A percentile compares a stretch with the other conserved stretches of the same genome.
Evolutionary conservation across 306 rosid species (phyloP).

Genomic region (Sophora flavescens): DNA sequence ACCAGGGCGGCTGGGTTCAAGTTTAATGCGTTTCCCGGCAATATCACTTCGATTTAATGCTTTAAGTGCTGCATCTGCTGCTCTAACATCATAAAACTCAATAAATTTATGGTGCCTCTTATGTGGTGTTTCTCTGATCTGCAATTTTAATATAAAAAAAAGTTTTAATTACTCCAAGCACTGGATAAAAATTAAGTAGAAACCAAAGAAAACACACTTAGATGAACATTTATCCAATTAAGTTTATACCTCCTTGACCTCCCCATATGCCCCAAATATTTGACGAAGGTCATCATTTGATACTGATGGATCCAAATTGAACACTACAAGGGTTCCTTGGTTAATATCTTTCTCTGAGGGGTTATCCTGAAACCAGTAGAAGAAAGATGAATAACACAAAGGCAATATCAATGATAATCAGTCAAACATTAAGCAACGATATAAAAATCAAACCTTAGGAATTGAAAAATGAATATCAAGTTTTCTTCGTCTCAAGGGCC

Average conservation of each 20-base stretch:
- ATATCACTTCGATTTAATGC: conserved; percentile 93
- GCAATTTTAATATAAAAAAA: conserved; percentile 47
- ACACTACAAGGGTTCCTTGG: conserved; percentile 97
- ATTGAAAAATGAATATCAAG: conserved; percentile 98
- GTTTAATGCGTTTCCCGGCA: conserved; percentile 95
- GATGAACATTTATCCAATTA: conserved; percentile 18
- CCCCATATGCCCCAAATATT: conserved; percentile 93
- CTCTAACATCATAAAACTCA: conserved; percentile 92
- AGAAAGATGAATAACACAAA: conserved; percentile 38
- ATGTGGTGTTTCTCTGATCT: conserved; percentile 97
- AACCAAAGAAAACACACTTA: conserved; percentile 16
- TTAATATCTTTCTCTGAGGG: conserved; percentile 95
- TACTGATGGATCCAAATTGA: conserved; percentile 93
- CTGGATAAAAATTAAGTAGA: conserved; percentile 26
- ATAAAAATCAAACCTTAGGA: conserved; percentile 75
- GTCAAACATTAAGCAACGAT: conserved; percentile 16
- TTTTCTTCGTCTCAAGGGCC: conserved; percentile 90
- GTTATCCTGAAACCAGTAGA: conserved; percentile 72
- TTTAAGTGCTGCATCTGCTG: conserved; percentile 88
- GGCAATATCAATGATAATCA: conserved; percentile 14
- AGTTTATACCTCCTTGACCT: conserved; percentile 84
- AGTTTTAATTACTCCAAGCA: conserved; percentile 30
- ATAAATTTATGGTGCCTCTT: conserved; percentile 95
- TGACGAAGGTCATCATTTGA: conserved; percentile 92
- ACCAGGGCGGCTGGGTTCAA: conserved; percentile 99